Percentiles rank a stretch among this genome's conserved stretches.
phyloP scores from a whole-genome alignment of 257 asterid species.

The Jacaranda copaia region DNA sequence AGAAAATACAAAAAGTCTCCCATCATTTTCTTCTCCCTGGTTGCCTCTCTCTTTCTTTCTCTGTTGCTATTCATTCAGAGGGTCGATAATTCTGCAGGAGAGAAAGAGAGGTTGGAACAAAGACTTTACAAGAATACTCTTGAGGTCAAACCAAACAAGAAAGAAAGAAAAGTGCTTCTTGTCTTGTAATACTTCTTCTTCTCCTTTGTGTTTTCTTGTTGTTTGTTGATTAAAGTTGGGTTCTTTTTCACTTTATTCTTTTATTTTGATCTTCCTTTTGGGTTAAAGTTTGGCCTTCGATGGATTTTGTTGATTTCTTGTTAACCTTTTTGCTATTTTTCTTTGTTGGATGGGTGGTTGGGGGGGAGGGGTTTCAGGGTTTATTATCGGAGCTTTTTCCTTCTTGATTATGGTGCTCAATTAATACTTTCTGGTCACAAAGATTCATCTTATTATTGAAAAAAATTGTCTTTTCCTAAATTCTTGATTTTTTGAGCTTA shows the following conservation, averaged over 20 bases:
- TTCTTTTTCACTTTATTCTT: not conserved
- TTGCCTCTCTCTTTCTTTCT: conserved; percentile 20
- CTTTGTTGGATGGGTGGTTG: not conserved
- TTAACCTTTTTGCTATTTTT: not conserved
- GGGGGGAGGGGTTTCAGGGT: not conserved
- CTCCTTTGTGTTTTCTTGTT: not conserved
- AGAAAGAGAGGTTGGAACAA: conserved; percentile 39
- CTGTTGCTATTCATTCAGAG: conserved; percentile 34
- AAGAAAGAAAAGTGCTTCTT: not conserved
- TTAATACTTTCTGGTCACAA: not conserved
- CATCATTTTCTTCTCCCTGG: conserved; percentile 30
- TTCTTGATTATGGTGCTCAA: conserved; percentile 27
- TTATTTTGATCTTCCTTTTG: not conserved
- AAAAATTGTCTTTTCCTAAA: not conserved
- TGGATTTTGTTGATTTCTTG: not conserved
- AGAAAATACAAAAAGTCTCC: conserved; percentile 4
- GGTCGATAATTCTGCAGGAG: conserved; percentile 52
- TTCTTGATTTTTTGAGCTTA: not conserved
- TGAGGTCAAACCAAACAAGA: conserved; percentile 22
- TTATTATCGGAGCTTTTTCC: conserved; percentile 9
- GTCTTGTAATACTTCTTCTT: not conserved
- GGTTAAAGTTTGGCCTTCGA: conserved; percentile 22
- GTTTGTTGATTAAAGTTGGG: conserved; percentile 9
- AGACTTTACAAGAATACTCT: conserved; percentile 20
- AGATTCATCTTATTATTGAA: conserved; percentile 5